These are phyloP conservation scores for Knoxia roxburghii DNA, from an alignment of 257 asterid genomes.

Conservation along the genomic window DNA sequence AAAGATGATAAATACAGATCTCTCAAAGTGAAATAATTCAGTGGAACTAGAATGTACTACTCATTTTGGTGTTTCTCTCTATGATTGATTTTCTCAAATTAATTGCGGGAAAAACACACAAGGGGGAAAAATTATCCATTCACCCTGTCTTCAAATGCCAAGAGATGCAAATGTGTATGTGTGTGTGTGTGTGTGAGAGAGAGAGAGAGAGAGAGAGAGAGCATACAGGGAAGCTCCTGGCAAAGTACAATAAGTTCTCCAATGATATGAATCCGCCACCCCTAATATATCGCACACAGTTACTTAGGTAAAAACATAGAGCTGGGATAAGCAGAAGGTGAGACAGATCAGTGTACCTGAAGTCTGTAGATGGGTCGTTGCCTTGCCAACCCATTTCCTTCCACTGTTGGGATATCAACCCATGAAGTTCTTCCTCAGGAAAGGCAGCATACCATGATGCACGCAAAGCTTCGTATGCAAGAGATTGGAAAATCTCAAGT, in stretches of 20 bases:
- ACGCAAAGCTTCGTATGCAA: slow-evolving; percentile 65
- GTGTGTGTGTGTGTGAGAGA: slow-evolving; percentile 13
- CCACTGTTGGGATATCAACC: slow-evolving; percentile 97
- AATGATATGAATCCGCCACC: slow-evolving; percentile 97
- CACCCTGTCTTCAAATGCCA: too few species aligned
- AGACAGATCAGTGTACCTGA: slow-evolving; percentile 43
- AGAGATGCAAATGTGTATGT: not conserved
- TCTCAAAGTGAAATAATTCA: not conserved
- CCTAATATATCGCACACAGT: slow-evolving; percentile 35
- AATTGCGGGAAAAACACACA: not conserved
- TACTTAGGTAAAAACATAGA: slow-evolving; percentile 2
- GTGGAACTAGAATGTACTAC: not conserved
- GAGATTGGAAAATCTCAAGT: slow-evolving; percentile 10
- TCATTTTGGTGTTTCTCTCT: not conserved
- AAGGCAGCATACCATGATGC: slow-evolving; percentile 87
- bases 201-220: slow-evolving; percentile 17
- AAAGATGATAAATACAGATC: too few species aligned
- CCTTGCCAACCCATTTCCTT: slow-evolving; percentile 99
- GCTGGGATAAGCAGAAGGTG: not conserved
- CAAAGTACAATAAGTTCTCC: slow-evolving; percentile 87
- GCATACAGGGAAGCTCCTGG: slow-evolving; percentile 80
- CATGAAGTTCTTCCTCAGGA: slow-evolving; percentile 74
- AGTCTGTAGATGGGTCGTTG: slow-evolving; percentile 98
- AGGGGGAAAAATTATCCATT: too few species aligned
- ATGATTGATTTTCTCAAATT: not conserved